These are phyloP conservation scores for Lachancea quebecensis DNA, from an alignment of 805 yeast genomes.

Conservation along the genomic window DNA sequence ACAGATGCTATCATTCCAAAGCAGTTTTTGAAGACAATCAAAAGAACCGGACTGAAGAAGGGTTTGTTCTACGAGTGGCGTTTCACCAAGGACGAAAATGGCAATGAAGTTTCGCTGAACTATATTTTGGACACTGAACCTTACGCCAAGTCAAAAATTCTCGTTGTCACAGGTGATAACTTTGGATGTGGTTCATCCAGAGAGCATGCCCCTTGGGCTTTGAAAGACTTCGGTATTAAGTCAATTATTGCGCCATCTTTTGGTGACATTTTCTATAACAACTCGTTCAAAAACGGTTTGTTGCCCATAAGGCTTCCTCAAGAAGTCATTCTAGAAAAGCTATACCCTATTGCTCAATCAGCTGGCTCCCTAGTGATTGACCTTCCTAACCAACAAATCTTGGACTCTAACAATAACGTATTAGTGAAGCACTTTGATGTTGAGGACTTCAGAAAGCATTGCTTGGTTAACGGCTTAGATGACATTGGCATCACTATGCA, in stretches of 20 bases:
- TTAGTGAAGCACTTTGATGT: conserved; percentile 79
- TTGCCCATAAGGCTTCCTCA: conserved; percentile 88
- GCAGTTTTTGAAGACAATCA: conserved; percentile 95
- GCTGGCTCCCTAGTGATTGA: conserved; percentile 71
- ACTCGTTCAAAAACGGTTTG: conserved; percentile 93
- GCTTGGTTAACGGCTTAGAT: conserved; percentile 89
- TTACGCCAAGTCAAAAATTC: conserved; percentile 68
- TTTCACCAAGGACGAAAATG: conserved; percentile 59
- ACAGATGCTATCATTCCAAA: conserved; percentile 99
- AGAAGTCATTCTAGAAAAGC: conserved; percentile 59
- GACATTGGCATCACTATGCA: conserved; percentile 94
- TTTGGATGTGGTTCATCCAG: conserved; percentile 99
- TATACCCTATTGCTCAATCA: conserved; percentile 72
- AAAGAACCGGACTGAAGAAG: conserved; percentile 84
- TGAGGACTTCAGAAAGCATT: conserved; percentile 89
- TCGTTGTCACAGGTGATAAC: conserved; percentile 92
- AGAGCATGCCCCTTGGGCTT: conserved; percentile 99
- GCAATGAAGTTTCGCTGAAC: conserved; percentile 78
- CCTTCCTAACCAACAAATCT: conserved; percentile 77
- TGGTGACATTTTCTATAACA: conserved; percentile 96
- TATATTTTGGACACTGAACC: conserved; percentile 84
- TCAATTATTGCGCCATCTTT: conserved; percentile 96
- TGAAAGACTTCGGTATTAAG: conserved; percentile 94
- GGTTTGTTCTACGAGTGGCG: conserved; percentile 93
- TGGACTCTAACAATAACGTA: conserved; percentile 59